Evolutionary conservation across 2,329 filamentous ascomycete species (phyloP).

Genomic region (Colletotrichum chlorophyti): DNA sequence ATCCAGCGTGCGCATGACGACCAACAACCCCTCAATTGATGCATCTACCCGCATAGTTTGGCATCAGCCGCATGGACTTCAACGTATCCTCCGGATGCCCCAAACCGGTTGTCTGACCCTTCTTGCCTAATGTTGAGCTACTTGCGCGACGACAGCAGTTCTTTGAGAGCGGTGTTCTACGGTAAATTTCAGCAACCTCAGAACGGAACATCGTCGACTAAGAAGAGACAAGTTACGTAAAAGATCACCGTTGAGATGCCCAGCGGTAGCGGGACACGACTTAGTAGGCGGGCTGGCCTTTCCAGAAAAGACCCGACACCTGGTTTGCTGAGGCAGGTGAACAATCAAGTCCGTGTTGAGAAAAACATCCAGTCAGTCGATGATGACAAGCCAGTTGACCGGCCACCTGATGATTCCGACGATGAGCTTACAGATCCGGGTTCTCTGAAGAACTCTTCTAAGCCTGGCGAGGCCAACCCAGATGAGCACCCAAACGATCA

Average conservation of each 20-base stretch:
- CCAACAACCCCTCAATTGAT: neutral
- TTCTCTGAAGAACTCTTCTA: too few species aligned
- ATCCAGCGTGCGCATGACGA: neutral
- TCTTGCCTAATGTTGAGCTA: neutral
- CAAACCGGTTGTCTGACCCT: neutral
- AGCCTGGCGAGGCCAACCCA: too few species aligned
- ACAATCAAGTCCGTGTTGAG: neutral
- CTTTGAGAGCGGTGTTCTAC: neutral
- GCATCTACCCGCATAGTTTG: neutral
- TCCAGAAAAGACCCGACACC: neutral
- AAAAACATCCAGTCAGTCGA: neutral
- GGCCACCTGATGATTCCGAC: neutral
- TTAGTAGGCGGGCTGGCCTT: conserved; percentile 1
- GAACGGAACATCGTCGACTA: too few species aligned
- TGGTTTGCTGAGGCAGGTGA: neutral
- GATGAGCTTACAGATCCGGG: neutral
- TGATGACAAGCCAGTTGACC: neutral
- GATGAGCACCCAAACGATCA: neutral
- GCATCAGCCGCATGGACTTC: neutral
- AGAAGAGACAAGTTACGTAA: neutral
- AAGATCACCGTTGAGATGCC: neutral
- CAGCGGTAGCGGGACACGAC: neutral
- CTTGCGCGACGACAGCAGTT: neutral
- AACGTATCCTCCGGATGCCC: neutral
- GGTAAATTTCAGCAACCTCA: neutral